These are phyloP conservation scores for Salix viminalis DNA, from an alignment of 345 rosid species.

Conservation along the genomic window DNA sequence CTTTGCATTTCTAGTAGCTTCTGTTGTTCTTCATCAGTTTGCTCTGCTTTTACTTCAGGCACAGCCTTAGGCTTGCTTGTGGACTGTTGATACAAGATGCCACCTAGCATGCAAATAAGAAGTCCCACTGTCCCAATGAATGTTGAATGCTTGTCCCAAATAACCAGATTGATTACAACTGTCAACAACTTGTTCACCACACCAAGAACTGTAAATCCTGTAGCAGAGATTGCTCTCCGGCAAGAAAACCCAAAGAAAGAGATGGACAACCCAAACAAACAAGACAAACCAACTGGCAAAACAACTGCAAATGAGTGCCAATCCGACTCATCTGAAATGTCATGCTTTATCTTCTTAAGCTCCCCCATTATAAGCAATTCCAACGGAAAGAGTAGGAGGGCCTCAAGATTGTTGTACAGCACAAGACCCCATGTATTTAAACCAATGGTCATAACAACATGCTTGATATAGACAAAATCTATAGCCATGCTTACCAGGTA, in stretches of 20 bases:
- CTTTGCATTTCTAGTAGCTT: slow-evolving; percentile 72
- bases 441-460: slow-evolving; percentile 95
- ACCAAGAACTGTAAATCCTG: slow-evolving; percentile 97
- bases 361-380: slow-evolving; percentile 96
- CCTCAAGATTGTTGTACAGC: slow-evolving; percentile 91
- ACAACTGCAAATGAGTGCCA: slow-evolving; percentile 72
- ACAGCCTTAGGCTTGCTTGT: slow-evolving; percentile 58
- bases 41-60: slow-evolving; percentile 34
- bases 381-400: slow-evolving; percentile 78
- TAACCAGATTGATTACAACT: slow-evolving; percentile 69
- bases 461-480: slow-evolving; percentile 98
- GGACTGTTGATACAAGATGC: slow-evolving; percentile 87
- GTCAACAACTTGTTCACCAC: slow-evolving; percentile 91
- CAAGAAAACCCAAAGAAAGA: slow-evolving; percentile 98
- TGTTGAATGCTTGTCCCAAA: slow-evolving; percentile 96
- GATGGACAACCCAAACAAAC: slow-evolving; percentile 81
- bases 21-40: slow-evolving; percentile 62
- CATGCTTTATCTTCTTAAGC: slow-evolving; percentile 79
- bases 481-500: slow-evolving; percentile 86
- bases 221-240: slow-evolving; percentile 86
- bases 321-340: slow-evolving; percentile 60
- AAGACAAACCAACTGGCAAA: slow-evolving; percentile 82
- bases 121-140: slow-evolving; percentile 76
- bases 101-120: slow-evolving; percentile 86
- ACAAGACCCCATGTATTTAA: slow-evolving; percentile 96